Conservation (phyloP, 2,329 filamentous ascomycete genomes). For the Thielaviopsis musarum region DNA sequence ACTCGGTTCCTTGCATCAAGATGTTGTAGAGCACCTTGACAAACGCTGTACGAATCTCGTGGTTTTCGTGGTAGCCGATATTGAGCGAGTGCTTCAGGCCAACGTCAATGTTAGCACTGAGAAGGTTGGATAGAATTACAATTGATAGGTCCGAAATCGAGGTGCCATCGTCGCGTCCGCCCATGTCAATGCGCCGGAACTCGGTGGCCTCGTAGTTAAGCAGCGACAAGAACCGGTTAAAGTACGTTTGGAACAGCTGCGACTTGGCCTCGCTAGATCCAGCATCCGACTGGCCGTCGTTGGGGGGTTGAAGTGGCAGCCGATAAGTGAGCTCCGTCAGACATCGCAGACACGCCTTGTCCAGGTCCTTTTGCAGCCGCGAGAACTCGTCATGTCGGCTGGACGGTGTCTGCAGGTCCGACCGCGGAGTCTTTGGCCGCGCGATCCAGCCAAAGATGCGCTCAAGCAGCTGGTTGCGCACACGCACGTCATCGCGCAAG, state of each 20-base stretch:
- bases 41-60: slow-evolving; percentile 53
- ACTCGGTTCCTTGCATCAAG: slow-evolving; percentile 53
- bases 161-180: slow-evolving; percentile 34
- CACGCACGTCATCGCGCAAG: slow-evolving; percentile 49
- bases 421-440: slow-evolving; percentile 35
- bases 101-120: slow-evolving; percentile 56
- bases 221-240: slow-evolving; percentile 50
- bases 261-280: slow-evolving; percentile 52
- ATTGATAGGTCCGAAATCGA: slow-evolving; percentile 47
- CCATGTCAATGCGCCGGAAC: slow-evolving; percentile 1
- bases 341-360: slow-evolving; percentile 46
- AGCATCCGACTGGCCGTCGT: slow-evolving; percentile 43
- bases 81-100: slow-evolving; percentile 52
- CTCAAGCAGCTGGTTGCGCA: slow-evolving; percentile 51
- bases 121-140: slow-evolving; percentile 48
- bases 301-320: slow-evolving; percentile 46
- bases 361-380: slow-evolving; percentile 46
- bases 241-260: slow-evolving; percentile 56
- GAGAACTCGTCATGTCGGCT: slow-evolving; percentile 38
- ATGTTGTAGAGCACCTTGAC: slow-evolving; percentile 56
- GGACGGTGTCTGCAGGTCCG: slow-evolving; percentile 24
- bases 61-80: slow-evolving; percentile 54
- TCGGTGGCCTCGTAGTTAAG: slow-evolving; percentile 36
- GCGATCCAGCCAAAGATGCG: slow-evolving; percentile 54
- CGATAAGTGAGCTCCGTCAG: slow-evolving; percentile 51